Evolutionary conservation across 2,329 filamentous ascomycete species (phyloP).

Genomic region (Tothia fuscella): DNA sequence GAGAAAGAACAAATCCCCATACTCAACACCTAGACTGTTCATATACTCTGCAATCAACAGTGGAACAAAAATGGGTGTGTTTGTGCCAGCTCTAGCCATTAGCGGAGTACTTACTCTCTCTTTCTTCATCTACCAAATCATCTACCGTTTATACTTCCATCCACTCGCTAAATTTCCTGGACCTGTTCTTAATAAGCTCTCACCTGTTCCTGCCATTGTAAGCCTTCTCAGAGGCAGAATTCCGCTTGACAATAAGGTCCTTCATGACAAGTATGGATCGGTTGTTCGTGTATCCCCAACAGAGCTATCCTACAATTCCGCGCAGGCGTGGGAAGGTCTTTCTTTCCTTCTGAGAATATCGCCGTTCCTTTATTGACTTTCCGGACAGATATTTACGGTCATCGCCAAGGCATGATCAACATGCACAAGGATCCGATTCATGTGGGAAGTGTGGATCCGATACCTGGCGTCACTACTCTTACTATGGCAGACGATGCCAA

Average conservation of each 20-base stretch:
- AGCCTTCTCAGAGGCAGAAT: constrained; percentile 9
- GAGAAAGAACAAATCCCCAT: too few relatives aligned
- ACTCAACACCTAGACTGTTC: too few relatives aligned
- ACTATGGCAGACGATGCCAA: constrained; percentile 24
- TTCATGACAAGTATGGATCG: constrained; percentile 23
- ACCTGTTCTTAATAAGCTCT: constrained; percentile 5
- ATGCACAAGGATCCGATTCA: constrained; percentile 18
- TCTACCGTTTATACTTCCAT: constrained; percentile 11
- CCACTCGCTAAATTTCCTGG: constrained; percentile 11
- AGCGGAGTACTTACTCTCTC: constrained; percentile 1
- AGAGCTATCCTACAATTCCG: constrained; percentile 9
- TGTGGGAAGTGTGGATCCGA: constrained; percentile 23
- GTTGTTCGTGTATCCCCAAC: constrained; percentile 19
- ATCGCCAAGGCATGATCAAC: constrained; percentile 16
- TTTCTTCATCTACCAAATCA: neutral
- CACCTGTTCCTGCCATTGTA: constrained; percentile 9
- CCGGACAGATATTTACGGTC: constrained; percentile 11
- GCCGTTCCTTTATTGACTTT: too few relatives aligned
- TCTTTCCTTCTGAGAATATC: too few relatives aligned
- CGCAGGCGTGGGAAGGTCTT: constrained; percentile 10
- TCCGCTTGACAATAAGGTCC: constrained; percentile 6
- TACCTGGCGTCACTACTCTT: constrained; percentile 25
- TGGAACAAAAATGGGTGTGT: neutral
- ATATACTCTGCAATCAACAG: too few relatives aligned
- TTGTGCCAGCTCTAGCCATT: neutral